Percentiles rank a stretch among this genome's conserved stretches.
Conservation (phyloP, 2,329 filamentous ascomycete genomes). For the Venturia effusa region DNA sequence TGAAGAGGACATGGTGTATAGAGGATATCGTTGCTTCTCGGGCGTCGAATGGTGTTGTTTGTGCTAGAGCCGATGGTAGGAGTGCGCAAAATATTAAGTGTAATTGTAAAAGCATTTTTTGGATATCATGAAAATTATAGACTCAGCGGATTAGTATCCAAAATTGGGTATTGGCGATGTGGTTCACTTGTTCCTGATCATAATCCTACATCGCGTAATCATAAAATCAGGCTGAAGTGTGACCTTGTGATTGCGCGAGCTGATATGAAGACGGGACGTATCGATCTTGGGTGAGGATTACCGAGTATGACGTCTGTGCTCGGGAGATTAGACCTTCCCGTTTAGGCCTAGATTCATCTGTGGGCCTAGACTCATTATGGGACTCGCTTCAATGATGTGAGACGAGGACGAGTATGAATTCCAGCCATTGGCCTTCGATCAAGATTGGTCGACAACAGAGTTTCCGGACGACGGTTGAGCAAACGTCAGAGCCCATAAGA, state of each 20-base stretch:
- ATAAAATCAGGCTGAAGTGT: not conserved
- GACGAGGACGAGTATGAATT: not conserved
- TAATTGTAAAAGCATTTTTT: not conserved
- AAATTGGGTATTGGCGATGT: no score
- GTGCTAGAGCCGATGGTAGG: not conserved
- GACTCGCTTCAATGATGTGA: not conserved
- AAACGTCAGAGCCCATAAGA: no score
- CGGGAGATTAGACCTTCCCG: not conserved
- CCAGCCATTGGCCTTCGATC: no score
- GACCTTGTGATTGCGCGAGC: not conserved
- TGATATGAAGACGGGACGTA: not conserved
- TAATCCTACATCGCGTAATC: no score
- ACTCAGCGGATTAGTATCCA: no score
- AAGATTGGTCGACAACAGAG: not conserved
- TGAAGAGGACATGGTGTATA: constrained; percentile 45
- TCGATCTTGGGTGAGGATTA: not conserved
- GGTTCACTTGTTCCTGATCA: no score
- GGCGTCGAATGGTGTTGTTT: constrained; percentile 32
- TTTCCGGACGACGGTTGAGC: no score
- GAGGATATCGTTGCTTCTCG: constrained; percentile 48
- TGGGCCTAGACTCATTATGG: not conserved
- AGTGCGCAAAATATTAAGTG: not conserved
- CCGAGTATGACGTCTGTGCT: not conserved
- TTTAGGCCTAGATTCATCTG: not conserved
- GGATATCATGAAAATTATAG: not conserved